Percentiles rank a stretch among this genome's conserved stretches.
These are phyloP conservation scores for Hyphopichia pseudoburtonii DNA, from an alignment of 1,139 yeast species.

Conservation along the genomic window DNA sequence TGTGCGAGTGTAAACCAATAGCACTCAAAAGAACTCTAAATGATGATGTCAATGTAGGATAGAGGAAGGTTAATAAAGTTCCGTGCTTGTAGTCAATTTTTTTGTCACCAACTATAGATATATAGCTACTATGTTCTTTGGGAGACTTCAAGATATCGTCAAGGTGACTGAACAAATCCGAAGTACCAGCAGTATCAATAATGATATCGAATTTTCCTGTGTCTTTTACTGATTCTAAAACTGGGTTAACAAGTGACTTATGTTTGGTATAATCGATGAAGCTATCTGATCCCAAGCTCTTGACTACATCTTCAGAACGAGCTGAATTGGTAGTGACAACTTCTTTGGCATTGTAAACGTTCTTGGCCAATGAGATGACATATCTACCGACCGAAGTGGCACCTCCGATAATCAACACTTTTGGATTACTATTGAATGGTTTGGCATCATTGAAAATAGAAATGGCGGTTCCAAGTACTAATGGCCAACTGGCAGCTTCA, in stretches of 20 bases:
- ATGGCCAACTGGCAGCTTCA: conserved; percentile 61
- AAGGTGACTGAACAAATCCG: conserved; percentile 21
- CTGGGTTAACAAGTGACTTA: conserved; percentile 19
- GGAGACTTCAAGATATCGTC: conserved; percentile 38
- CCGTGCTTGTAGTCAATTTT: conserved; percentile 26
- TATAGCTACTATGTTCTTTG: conserved; percentile 39
- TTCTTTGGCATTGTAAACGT: conserved; percentile 41
- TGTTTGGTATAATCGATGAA: conserved; percentile 49
- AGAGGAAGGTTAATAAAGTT: conserved; percentile 1
- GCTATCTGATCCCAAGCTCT: conserved; percentile 51
- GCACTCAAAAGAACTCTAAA: conserved; percentile 1
- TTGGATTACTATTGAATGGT: conserved; percentile 16
- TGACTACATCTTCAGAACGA: conserved; percentile 38
- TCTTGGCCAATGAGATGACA: conserved; percentile 57
- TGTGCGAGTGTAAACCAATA: conserved; percentile 14
- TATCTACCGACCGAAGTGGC: conserved; percentile 71
- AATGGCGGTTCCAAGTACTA: conserved; percentile 59
- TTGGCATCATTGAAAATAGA: conserved; percentile 33
- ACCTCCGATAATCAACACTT: conserved; percentile 67
- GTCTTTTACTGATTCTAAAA: conserved; percentile 23
- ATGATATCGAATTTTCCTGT: conserved; percentile 36
- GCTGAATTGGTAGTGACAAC: conserved; percentile 44
- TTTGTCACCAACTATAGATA: conserved; percentile 53
- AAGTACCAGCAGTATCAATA: conserved; percentile 31
- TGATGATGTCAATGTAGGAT: neutral